Percentiles rank a stretch among this genome's conserved stretches.
These are phyloP conservation scores for Xylaria sp. DNA, from an alignment of 2,329 filamentous ascomycete species.

Conservation along the genomic window DNA sequence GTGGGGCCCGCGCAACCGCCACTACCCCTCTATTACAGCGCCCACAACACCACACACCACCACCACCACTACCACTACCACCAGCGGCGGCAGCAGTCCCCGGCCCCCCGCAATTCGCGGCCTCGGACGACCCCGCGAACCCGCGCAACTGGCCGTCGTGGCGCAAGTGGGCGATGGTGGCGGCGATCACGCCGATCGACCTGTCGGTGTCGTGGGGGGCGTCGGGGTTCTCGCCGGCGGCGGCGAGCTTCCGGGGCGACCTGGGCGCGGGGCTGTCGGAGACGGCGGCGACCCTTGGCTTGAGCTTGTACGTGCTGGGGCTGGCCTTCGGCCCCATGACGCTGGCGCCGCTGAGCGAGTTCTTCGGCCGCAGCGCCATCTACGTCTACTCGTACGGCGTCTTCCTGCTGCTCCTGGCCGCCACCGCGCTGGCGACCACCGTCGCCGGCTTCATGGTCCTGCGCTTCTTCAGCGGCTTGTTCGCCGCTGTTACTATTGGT, in stretches of 20 bases:
- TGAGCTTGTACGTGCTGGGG: constrained; percentile 51
- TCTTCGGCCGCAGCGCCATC: constrained; percentile 46
- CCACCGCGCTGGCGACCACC: constrained; percentile 45
- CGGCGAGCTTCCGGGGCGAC: constrained; percentile 44
- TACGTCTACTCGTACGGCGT: constrained; percentile 47
- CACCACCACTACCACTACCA: too few relatives aligned
- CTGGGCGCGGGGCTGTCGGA: constrained; percentile 44
- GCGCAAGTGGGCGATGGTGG: constrained; percentile 39
- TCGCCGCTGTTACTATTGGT: constrained; percentile 41
- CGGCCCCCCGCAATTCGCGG: constrained; percentile 16
- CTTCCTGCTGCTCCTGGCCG: constrained; percentile 46
- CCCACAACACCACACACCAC: not conserved
- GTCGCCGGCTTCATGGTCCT: constrained; percentile 46
- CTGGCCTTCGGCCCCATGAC: constrained; percentile 43
- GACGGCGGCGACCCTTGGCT: constrained; percentile 46
- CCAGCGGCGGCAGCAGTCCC: too few relatives aligned
- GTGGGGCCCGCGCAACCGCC: not conserved
- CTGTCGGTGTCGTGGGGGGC: constrained; percentile 47
- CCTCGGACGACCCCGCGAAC: constrained; percentile 30
- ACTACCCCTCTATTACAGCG: constrained; percentile 10
- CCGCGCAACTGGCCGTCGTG: constrained; percentile 39
- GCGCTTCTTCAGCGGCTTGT: constrained; percentile 48
- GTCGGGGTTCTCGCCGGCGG: constrained; percentile 49
- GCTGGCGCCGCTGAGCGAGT: constrained; percentile 41
- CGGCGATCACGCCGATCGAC: constrained; percentile 36